phyloP scores from a whole-genome alignment of 73 alveolate species.

The Paramecium sexaurelia region DNA sequence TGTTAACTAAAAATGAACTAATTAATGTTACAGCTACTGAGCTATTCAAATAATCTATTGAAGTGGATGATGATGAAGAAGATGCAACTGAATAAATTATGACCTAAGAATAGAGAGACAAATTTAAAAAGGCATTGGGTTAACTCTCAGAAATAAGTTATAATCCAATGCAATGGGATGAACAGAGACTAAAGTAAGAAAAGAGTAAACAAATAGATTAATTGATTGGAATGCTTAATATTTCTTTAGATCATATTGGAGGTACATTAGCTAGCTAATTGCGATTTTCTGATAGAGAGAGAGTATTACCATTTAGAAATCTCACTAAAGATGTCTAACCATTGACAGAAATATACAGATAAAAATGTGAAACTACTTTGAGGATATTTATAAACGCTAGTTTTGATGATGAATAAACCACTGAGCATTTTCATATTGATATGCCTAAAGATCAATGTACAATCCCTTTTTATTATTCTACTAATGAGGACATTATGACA shows the following conservation, averaged over 20 bases:
- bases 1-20: not conserved
- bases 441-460: not conserved
- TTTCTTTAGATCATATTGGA: slow-evolving; percentile 27
- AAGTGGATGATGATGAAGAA: not conserved
- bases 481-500: not conserved
- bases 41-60: not conserved
- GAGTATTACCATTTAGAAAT: not conserved
- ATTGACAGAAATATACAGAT: slow-evolving; percentile 22
- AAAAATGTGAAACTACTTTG: slow-evolving; percentile 1
- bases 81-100: slow-evolving; percentile 1
- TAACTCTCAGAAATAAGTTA: slow-evolving; percentile 19
- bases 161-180: slow-evolving; percentile 52
- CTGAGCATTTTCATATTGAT: not conserved
- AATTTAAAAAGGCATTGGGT: slow-evolving; percentile 28
- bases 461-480: not conserved
- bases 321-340: not conserved
- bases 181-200: not conserved
- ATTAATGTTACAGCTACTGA: slow-evolving; percentile 7
- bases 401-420: not conserved
- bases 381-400: not conserved
- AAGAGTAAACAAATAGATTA: not conserved
- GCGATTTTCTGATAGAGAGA: slow-evolving; percentile 7
- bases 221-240: slow-evolving; percentile 28
- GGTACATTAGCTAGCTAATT: not conserved
- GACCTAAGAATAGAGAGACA: slow-evolving; percentile 29